A percentile compares a stretch with the other conserved stretches of the same genome.
Evolutionary conservation across 148 eudicot species (phyloP).

Genomic region (Rhododendron molle): DNA sequence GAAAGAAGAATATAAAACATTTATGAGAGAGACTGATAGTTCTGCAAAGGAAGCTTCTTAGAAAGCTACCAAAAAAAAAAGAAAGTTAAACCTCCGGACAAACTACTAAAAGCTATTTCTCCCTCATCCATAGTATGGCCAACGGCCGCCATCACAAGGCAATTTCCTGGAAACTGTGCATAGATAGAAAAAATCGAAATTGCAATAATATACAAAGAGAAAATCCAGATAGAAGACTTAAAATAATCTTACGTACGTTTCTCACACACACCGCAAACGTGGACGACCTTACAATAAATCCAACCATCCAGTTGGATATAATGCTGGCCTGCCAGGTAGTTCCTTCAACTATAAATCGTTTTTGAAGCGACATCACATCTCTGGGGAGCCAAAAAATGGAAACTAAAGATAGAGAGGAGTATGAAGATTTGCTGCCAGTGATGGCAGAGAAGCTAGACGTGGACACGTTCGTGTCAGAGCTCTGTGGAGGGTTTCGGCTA

Average conservation of each 20-base stretch:
- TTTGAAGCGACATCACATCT: neutral
- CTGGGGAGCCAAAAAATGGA: neutral
- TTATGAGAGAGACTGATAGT: neutral
- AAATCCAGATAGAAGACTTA: neutral
- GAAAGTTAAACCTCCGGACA: conserved; percentile 19
- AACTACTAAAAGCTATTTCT: conserved; percentile 1
- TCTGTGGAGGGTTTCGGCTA: conserved; percentile 45
- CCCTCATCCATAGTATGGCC: neutral
- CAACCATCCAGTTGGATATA: neutral
- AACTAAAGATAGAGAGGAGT: conserved; percentile 7
- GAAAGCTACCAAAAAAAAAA: conserved; percentile 14
- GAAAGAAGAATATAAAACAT: neutral
- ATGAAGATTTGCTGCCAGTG: conserved; percentile 46
- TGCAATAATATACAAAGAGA: neutral
- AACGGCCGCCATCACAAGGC: neutral
- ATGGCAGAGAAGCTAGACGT: conserved; percentile 53
- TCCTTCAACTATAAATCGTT: neutral
- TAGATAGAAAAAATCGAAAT: neutral
- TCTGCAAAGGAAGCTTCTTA: conserved; percentile 34
- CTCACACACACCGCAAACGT: neutral
- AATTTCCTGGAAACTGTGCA: conserved; percentile 42
- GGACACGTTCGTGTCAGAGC: conserved; percentile 34
- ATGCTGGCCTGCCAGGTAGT: neutral
- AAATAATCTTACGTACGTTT: neutral
- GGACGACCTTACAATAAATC: neutral